Conservation (phyloP, 208 protist genomes). For the Porcisia hertigi region DNA sequence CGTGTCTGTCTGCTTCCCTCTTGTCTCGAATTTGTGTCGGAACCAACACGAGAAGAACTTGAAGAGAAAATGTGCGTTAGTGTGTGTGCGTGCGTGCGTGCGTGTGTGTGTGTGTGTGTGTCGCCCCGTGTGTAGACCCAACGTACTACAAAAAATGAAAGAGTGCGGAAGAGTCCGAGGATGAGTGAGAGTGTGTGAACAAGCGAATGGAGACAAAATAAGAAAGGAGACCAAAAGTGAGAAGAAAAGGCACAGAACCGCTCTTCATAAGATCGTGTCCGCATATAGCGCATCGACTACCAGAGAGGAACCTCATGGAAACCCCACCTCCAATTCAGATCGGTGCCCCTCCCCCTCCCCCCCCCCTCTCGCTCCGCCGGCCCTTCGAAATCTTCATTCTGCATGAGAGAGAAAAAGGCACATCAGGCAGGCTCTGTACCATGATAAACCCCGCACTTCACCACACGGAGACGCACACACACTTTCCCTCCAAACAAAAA, state of each 20-base stretch:
- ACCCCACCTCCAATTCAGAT: not conserved
- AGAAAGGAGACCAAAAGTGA: not conserved
- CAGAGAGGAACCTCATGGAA: not conserved
- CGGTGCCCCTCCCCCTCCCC: too few species aligned
- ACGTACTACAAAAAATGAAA: not conserved
- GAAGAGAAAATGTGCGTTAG: not conserved
- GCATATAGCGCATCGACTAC: not conserved
- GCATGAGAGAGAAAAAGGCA: not conserved
- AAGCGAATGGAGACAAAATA: not conserved
- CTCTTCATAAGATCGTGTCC: not conserved
- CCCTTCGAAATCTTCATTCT: not conserved
- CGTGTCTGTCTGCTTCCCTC: conserved; percentile 1
- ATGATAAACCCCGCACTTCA: not conserved
- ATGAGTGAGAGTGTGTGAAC: not conserved
- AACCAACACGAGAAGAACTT: not conserved
- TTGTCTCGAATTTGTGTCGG: not conserved
- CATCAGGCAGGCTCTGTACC: not conserved
- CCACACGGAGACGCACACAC: too few species aligned
- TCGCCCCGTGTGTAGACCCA: conserved; percentile 5
- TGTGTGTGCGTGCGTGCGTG: not conserved
- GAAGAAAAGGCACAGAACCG: not conserved
- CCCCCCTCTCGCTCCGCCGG: too few species aligned
- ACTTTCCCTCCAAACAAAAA: not conserved
- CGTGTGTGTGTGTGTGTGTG: not conserved
- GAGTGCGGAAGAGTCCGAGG: not conserved